A percentile compares a stretch with the other conserved stretches of the same genome.
phyloP scores from a whole-genome alignment of 2,329 filamentous ascomycete species.

The Penicillium olsonii region DNA sequence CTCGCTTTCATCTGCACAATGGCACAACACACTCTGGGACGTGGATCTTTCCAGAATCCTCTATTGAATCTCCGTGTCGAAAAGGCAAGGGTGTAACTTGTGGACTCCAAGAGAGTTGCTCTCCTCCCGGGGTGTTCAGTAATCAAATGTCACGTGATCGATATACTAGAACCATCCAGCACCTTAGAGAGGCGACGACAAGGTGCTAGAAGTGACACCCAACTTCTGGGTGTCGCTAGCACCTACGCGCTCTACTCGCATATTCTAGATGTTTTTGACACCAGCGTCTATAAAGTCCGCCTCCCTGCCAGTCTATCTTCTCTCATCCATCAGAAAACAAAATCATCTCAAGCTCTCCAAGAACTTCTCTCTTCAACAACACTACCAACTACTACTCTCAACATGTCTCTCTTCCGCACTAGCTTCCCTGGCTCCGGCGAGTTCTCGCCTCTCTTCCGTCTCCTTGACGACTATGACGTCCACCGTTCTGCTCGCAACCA shows the following conservation, averaged over 20 bases:
- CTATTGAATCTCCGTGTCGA: no score
- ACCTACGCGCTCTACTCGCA: not conserved
- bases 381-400: conserved; percentile 11
- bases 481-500: conserved; percentile 32
- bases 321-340: not conserved
- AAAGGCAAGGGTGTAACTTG: no score
- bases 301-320: conserved; percentile 1
- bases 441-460: conserved; percentile 47
- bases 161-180: conserved; percentile 22
- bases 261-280: not conserved
- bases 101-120: no score
- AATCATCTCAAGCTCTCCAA: not conserved
- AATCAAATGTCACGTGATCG: conserved; percentile 24
- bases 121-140: no score
- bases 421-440: conserved; percentile 34
- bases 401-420: conserved; percentile 39
- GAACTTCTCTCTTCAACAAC: conserved; percentile 1
- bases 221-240: conserved; percentile 1
- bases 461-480: conserved; percentile 48
- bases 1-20: not conserved
- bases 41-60: not conserved
- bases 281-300: conserved; percentile 21
- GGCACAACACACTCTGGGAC: not conserved
- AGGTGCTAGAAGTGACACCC: conserved; percentile 1
- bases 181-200: conserved; percentile 23